Conservation (phyloP, 2,329 filamentous ascomycete species). For the Colletotrichum liriopes region DNA sequence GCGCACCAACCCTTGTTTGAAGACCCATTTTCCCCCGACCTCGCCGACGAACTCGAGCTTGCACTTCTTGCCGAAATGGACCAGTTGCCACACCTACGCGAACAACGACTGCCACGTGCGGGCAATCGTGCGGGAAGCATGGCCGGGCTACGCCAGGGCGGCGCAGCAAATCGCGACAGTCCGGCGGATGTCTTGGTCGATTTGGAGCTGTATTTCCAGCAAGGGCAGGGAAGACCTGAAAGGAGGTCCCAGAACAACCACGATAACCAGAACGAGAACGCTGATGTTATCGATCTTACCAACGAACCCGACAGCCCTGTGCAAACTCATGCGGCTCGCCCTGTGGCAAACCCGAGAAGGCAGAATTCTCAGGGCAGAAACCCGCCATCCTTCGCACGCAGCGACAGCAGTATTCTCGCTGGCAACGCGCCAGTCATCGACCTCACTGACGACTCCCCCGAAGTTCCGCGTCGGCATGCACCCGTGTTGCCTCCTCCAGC, state of each 20-base stretch:
- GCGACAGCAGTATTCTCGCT: constrained; percentile 60
- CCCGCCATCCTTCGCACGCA: constrained; percentile 60
- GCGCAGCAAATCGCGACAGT: neutral
- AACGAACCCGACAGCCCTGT: constrained; percentile 65
- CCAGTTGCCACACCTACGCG: constrained; percentile 13
- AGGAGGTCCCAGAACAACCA: constrained; percentile 34
- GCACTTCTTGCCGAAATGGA: constrained; percentile 41
- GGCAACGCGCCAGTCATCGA: constrained; percentile 62
- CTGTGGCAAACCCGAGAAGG: constrained; percentile 56
- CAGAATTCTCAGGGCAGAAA: constrained; percentile 59
- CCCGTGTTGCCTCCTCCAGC: constrained; percentile 22
- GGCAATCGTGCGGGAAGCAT: constrained; percentile 9
- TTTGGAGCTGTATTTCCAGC: constrained; percentile 45
- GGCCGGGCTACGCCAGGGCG: neutral
- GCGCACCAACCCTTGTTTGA: constrained; percentile 11
- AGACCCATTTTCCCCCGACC: constrained; percentile 35
- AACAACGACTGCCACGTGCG: neutral
- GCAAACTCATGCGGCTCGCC: constrained; percentile 37
- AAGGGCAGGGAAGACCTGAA: constrained; percentile 22
- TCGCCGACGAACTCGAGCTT: constrained; percentile 38
- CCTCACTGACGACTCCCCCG: constrained; percentile 64
- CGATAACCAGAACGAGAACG: constrained; percentile 17
- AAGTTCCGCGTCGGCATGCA: constrained; percentile 42
- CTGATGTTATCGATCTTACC: constrained; percentile 65
- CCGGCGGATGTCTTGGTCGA: constrained; percentile 48